Base-by-base conservation (phyloP, 768 basidiomycete genomes). In the Rhodotorula kratochvilovae region DNA sequence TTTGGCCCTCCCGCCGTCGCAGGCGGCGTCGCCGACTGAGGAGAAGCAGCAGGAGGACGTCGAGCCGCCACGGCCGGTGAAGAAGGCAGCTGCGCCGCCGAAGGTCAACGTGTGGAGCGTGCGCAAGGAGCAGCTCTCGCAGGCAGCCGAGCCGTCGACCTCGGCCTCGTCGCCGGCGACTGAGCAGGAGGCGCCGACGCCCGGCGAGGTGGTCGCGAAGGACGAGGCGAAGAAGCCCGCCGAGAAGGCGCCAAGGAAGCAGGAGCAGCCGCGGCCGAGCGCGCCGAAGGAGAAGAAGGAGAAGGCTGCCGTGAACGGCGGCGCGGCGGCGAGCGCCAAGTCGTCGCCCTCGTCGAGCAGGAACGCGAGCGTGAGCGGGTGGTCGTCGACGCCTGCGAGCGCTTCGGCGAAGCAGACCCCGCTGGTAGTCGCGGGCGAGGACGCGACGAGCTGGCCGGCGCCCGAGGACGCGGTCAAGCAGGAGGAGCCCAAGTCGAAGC, bases 51-150 rank as follows among this genome's bases (percentile, higher is more conserved):
- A 33, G 33, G 21, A 66, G 33, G 45, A 16, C 15, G 19, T 39
- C n/a, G 29, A 51, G 53, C 39, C 50, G 16, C 25, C 63, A 35
- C 33, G 50, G 48, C 42, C n/a, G 15, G 51, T 36, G 33, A 69
- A 67, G 61, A 63, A 68, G 35, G 65, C 62, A 1, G 65, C 68
- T 5, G 42, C 68, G 13, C 51, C 68, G 25, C 73, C 73, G 11
- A 66, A 67, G 51, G 73, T 74, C 39, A 74, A 74, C 67, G 66
- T 71, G 2, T 74, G 73, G 73, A 58, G 60, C 42, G 73, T 74
- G 16, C 29, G 73, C 42, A 70, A 68, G 55, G 73, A 74, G 21
- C 73, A 74, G 59, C 43, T 74, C 42, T 66, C 67, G 23, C 55
- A 63, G 2, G 67, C 71, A 2, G 48, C 67, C 35, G 56, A 57